Evolutionary conservation across 202 grass and related monocot genomes (phyloP).

Genomic region (Elaeis oleifera): DNA sequence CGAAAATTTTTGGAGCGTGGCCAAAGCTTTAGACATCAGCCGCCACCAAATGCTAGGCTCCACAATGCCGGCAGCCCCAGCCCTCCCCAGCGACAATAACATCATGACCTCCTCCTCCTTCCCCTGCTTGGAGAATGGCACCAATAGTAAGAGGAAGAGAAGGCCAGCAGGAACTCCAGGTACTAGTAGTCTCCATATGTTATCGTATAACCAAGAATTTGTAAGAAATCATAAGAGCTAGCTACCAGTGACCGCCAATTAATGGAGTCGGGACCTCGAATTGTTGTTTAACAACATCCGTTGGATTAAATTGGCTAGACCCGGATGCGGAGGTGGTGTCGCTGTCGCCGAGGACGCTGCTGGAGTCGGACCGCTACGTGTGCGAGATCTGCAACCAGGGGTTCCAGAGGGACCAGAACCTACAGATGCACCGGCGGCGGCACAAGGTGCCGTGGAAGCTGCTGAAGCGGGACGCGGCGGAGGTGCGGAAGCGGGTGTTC

Average conservation of each 20-base stretch:
- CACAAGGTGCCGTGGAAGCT: constrained; percentile 99
- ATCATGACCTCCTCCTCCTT: no score
- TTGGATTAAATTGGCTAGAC: constrained; percentile 25
- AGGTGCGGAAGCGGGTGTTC: constrained; percentile 84
- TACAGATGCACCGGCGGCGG: constrained; percentile 99
- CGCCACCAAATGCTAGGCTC: no score
- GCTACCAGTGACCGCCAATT: constrained; percentile 5
- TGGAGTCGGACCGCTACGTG: constrained; percentile 98
- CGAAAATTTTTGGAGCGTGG: no score
- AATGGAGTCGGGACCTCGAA: neutral
- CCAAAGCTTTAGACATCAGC: no score
- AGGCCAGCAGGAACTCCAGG: constrained; percentile 89
- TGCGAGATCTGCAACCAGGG: constrained; percentile 99
- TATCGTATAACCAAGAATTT: no score
- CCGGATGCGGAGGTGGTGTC: constrained; percentile 99
- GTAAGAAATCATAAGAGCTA: neutral
- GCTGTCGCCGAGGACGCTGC: constrained; percentile 83
- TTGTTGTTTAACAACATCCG: no score
- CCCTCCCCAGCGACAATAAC: no score
- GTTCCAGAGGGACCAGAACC: constrained; percentile 98
- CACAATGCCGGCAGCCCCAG: no score
- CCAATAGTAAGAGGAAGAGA: constrained; percentile 56
- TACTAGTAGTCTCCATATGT: constrained; percentile 1
- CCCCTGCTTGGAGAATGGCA: neutral
- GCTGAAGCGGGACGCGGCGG: constrained; percentile 83